Evolutionary conservation across 75 land plant species (phyloP), one percentile per base, ranked within the genome.

Genomic region (Sequoiadendron giganteum): DNA sequence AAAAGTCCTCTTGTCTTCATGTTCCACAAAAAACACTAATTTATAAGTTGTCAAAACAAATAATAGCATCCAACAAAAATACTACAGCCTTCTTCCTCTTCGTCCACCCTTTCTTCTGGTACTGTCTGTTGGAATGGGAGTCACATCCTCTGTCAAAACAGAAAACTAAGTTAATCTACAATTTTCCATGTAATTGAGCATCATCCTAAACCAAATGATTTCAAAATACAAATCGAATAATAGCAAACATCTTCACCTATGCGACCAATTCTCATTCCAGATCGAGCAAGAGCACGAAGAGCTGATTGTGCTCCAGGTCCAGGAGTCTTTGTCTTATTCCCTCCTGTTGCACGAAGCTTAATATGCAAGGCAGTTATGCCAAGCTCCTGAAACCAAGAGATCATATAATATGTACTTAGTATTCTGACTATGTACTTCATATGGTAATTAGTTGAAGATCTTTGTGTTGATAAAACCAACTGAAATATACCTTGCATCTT

Each of bases 201-300:
- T 56, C 61, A 56, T 56, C 14, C 14, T 56, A 56, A 14, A 56
- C 61, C 14, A 56, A 56, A 14, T 18, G 18, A 56, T 56, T 5
- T 56, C 2, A 30, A 39, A 48, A 16, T 25, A 42, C 6, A 3
- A 47, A 21, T 84, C 21, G 10, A 39, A 28, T 42, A 84, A 21
- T 45, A 84, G 19, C n/a, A 30, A 55, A 85, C 15, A 56, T 30
- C 1, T 54, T 82, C 88, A 95, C 96, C 96, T 49, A 95, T 95
- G 75, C 96, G 96, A 32, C 96, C 96, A 92, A 95, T 93, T 54
- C 86, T 88, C 96, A 95, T 94, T 81, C 95, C 95, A 58, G 96
- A 95, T 72, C 96, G 96, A 87, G 96, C 96, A 89, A 93, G 43
- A 42, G 43, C 43, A 42, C 43, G 43, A 42, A 42, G 43, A 42